Evolutionary conservation across 495 filamentous ascomycete genomes (phyloP).

Genomic region (Mytilinidion resinicola): DNA sequence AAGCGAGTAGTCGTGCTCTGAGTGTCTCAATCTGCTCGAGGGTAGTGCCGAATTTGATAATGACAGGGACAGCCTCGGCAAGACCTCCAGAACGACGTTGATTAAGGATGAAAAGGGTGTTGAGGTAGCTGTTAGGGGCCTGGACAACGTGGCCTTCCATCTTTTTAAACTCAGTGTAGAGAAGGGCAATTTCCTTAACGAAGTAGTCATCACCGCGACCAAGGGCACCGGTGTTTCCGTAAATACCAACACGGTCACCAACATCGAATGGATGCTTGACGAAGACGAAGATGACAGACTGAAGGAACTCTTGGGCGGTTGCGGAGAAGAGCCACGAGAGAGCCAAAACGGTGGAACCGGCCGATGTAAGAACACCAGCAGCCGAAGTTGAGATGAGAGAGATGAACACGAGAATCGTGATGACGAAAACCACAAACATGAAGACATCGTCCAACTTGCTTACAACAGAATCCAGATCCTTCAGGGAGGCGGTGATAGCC

Average conservation of each 20-base stretch:
- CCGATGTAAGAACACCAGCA: slow-evolving; percentile 75
- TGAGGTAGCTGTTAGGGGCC: slow-evolving; percentile 89
- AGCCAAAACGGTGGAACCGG: slow-evolving; percentile 77
- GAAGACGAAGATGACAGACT: slow-evolving; percentile 91
- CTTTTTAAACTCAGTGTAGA: slow-evolving; percentile 98
- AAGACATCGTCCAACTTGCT: slow-evolving; percentile 82
- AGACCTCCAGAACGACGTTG: slow-evolving; percentile 83
- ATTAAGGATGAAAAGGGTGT: slow-evolving; percentile 90
- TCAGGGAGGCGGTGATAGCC: slow-evolving; percentile 86
- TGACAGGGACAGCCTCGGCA: slow-evolving; percentile 78
- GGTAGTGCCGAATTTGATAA: slow-evolving; percentile 84
- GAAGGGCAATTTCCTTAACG: slow-evolving; percentile 87
- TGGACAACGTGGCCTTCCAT: slow-evolving; percentile 95
- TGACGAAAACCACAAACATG: slow-evolving; percentile 73
- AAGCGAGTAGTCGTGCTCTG: slow-evolving; percentile 75
- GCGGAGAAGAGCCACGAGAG: slow-evolving; percentile 88
- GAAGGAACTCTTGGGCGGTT: slow-evolving; percentile 88
- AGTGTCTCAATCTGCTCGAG: slow-evolving; percentile 81
- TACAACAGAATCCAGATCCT: slow-evolving; percentile 94
- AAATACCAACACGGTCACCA: slow-evolving; percentile 85
- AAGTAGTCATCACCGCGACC: slow-evolving; percentile 88
- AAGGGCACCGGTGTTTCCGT: slow-evolving; percentile 75
- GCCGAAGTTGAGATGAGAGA: slow-evolving; percentile 85
- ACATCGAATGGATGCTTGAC: slow-evolving; percentile 98
- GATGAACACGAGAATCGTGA: slow-evolving; percentile 77